phyloP scores from a whole-genome alignment of 1,139 yeast species.

The Hanseniaspora uvarum region DNA sequence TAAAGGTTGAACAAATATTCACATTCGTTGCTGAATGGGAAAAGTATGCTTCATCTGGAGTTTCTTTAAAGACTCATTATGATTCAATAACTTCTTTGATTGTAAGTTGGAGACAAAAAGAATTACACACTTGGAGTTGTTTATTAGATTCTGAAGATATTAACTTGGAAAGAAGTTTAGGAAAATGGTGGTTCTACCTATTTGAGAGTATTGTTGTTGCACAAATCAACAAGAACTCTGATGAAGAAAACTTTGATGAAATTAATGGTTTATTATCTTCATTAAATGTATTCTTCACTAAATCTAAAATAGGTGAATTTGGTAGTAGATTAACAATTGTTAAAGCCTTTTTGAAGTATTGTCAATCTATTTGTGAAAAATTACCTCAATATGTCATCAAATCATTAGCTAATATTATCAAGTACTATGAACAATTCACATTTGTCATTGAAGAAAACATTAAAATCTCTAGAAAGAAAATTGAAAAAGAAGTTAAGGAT shows the following conservation, averaged over 20 bases:
- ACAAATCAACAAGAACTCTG: conserved; percentile 25
- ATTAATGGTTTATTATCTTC: conserved; percentile 49
- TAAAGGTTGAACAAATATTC: conserved; percentile 78
- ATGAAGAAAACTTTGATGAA: conserved; percentile 32
- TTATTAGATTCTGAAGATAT: conserved; percentile 60
- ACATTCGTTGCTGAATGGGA: conserved; percentile 86
- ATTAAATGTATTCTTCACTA: conserved; percentile 63
- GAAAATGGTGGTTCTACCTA: conserved; percentile 86
- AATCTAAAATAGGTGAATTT: conserved; percentile 69
- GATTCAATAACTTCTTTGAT: conserved; percentile 56
- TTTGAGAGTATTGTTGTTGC: conserved; percentile 55
- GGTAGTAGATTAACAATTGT: conserved; percentile 47
- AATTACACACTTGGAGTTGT: conserved; percentile 74
- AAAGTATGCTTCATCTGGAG: conserved; percentile 74
- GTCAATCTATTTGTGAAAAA: conserved; percentile 19
- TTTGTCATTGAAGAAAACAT: conserved; percentile 42
- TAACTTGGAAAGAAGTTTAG: conserved; percentile 42
- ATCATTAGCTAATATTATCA: conserved; percentile 52
- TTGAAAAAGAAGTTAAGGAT: conserved; percentile 75
- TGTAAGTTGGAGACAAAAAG: conserved; percentile 84
- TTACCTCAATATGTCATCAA: conserved; percentile 23
- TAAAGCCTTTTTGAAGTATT: conserved; percentile 40
- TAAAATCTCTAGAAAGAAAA: conserved; percentile 37
- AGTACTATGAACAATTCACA: conserved; percentile 58
- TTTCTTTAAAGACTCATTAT: conserved; percentile 48